Conservation (phyloP, 352 stramenopile genomes). For the Phytophthora podocarpi region DNA sequence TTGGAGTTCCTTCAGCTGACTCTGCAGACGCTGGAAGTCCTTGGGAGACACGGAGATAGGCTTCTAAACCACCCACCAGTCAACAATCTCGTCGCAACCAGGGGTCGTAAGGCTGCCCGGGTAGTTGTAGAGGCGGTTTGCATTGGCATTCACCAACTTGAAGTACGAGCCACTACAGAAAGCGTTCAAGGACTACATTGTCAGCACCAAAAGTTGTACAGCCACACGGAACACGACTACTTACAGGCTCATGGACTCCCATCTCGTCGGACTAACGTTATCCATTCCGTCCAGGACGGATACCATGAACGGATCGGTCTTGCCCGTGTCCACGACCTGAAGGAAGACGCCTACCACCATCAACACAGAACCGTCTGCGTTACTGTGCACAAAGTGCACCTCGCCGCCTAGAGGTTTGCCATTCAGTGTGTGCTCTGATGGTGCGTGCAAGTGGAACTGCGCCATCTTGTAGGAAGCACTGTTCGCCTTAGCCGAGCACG, state of each 20-base stretch:
- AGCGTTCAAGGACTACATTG: too few species aligned
- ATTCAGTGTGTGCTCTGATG: conserved; percentile 50
- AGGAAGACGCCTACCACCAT: conserved; percentile 46
- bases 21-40: conserved; percentile 33
- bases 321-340: not conserved
- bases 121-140: conserved; percentile 51
- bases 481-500: conserved; percentile 11
- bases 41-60: conserved; percentile 35
- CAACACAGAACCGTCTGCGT: conserved; percentile 16
- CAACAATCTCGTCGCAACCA: conserved; percentile 47
- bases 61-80: conserved; percentile 61
- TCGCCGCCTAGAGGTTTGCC: conserved; percentile 41
- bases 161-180: conserved; percentile 23
- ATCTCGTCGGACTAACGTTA: conserved; percentile 7
- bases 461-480: conserved; percentile 32
- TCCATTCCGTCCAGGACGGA: conserved; percentile 35
- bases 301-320: conserved; percentile 30
- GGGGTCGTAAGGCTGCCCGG: conserved; percentile 59
- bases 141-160: conserved; percentile 9
- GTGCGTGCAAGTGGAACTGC: conserved; percentile 52
- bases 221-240: not conserved
- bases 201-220: not conserved
- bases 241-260: conserved; percentile 12
- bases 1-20: conserved; percentile 21
- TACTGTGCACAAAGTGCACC: conserved; percentile 52